Evolutionary conservation across 2,329 filamentous ascomycete genomes (phyloP).

Genomic region (Lecanicillium sp.): DNA sequence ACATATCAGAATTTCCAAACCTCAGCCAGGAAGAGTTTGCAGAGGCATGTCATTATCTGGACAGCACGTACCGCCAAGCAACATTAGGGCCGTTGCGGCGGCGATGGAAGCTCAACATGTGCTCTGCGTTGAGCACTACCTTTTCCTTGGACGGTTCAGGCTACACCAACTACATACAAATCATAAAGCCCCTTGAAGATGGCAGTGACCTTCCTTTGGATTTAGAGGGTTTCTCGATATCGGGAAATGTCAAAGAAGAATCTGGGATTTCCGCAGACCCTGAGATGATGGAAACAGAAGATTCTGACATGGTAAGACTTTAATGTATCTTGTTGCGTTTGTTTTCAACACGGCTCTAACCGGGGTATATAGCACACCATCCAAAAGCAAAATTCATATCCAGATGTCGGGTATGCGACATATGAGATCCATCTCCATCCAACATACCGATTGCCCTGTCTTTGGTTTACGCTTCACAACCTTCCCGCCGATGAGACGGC

Average conservation of each 20-base stretch:
- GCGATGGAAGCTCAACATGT: slow-evolving; percentile 47
- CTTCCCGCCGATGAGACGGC: slow-evolving; percentile 47
- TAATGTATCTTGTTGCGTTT: slow-evolving; percentile 5
- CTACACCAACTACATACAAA: slow-evolving; percentile 47
- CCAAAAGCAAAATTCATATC: slow-evolving; percentile 18
- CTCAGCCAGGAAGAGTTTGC: slow-evolving; percentile 56
- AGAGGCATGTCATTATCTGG: slow-evolving; percentile 55
- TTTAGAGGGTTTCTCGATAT: slow-evolving; percentile 39
- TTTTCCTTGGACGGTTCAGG: slow-evolving; percentile 31
- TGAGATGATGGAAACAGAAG: slow-evolving; percentile 43
- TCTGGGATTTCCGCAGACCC: slow-evolving; percentile 26
- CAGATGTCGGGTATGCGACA: slow-evolving; percentile 42
- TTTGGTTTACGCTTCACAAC: slow-evolving; percentile 65
- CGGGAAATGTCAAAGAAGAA: slow-evolving; percentile 14
- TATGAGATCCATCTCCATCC: slow-evolving; percentile 72
- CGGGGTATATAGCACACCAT: slow-evolving; percentile 31
- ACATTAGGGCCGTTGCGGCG: slow-evolving; percentile 46
- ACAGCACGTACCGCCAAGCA: slow-evolving; percentile 50
- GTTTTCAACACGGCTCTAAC: slow-evolving; percentile 13
- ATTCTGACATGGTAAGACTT: slow-evolving; percentile 41
- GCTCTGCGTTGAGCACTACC: slow-evolving; percentile 40
- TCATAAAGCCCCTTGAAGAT: slow-evolving; percentile 45
- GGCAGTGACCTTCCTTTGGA: slow-evolving; percentile 38
- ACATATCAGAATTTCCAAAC: slow-evolving; percentile 51
- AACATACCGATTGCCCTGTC: slow-evolving; percentile 65